These are phyloP conservation scores for Tephrocybe rancida DNA, from an alignment of 768 basidiomycete genomes.

Conservation along the genomic window DNA sequence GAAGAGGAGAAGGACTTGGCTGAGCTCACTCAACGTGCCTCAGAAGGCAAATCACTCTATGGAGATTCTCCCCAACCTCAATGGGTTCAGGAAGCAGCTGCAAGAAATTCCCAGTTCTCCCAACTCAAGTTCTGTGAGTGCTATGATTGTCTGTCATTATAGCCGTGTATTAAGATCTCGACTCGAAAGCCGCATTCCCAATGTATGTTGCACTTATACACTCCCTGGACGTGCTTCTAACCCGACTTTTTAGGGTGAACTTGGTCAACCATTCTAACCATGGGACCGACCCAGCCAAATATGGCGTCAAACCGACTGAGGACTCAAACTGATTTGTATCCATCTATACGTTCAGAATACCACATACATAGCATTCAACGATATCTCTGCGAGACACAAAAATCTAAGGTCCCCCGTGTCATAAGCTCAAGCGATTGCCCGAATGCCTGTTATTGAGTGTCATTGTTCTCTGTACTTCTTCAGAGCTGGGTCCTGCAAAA, in stretches of 20 bases:
- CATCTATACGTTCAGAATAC: neutral
- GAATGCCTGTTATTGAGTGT: too few relatives aligned
- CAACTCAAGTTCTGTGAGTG: slow-evolving; percentile 88
- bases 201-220: slow-evolving; percentile 50
- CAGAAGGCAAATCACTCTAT: slow-evolving; percentile 83
- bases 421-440: too few relatives aligned
- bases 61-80: slow-evolving; percentile 80
- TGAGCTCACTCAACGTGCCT: slow-evolving; percentile 76
- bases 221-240: slow-evolving; percentile 1
- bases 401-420: too few relatives aligned
- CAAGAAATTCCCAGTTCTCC: slow-evolving; percentile 89
- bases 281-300: slow-evolving; percentile 84
- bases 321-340: slow-evolving; percentile 13
- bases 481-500: slow-evolving; percentile 26
- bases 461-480: slow-evolving; percentile 16
- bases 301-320: slow-evolving; percentile 43
- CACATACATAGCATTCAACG: too few relatives aligned
- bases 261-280: slow-evolving; percentile 90
- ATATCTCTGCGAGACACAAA: too few relatives aligned
- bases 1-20: slow-evolving; percentile 78
- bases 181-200: slow-evolving; percentile 62
- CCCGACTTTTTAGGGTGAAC: slow-evolving; percentile 75
- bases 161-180: slow-evolving; percentile 12
- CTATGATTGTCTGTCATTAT: slow-evolving; percentile 6
- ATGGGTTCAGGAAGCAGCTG: slow-evolving; percentile 87